Evolutionary conservation across 179 eudicot species (phyloP), one percentile per base, ranked within the genome.

Genomic region (Actinidia polygama): DNA sequence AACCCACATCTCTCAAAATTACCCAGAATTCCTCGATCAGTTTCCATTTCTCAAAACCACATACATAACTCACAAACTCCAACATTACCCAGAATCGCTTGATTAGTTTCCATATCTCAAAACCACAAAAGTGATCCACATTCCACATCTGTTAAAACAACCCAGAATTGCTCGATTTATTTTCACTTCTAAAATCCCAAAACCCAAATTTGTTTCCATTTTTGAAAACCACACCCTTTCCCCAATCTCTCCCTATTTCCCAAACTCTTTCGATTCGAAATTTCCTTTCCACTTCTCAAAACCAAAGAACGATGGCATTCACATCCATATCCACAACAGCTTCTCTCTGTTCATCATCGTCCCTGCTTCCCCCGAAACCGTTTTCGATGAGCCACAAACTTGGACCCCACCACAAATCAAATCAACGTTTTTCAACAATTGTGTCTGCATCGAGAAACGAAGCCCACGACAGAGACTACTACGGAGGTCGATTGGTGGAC

Each of bases 401-500:
- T 16, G 30, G n/a, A 1, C 44, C 7, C 15, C 21, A 15, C n/a
- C 73, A 47, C 10, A 30, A 7, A 68, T 11, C 73, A 68, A 68
- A 4, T 21, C 16, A 21, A 58, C n/a, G n/a, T 58, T 15, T 46
- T 46, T 14, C n/a, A 16, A 5, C 47, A 7, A 36, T 12, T 4
- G 73, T 36, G 14, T 15, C 73, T 30, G 70, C 40, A 12, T 64
- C 70, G 10, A 36, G 46, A 26, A 66, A 66, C 71, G 19, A 63
- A 8, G 81, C 61, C 50, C 50, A 55, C 6, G 66, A 23, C 9
- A 50, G 7, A 18, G 81, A 64, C 1, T 50, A 74, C 4, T 24
- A 40, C 26, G 82, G 79, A 12, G 85, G 87, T 7, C 66, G 80
- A 47, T 16, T 67, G 21, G 89, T 90, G 58, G 89, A 90, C 59